Evolutionary conservation across 2,329 filamentous ascomycete genomes (phyloP).

Genomic region (Colletotrichum liriopes): DNA sequence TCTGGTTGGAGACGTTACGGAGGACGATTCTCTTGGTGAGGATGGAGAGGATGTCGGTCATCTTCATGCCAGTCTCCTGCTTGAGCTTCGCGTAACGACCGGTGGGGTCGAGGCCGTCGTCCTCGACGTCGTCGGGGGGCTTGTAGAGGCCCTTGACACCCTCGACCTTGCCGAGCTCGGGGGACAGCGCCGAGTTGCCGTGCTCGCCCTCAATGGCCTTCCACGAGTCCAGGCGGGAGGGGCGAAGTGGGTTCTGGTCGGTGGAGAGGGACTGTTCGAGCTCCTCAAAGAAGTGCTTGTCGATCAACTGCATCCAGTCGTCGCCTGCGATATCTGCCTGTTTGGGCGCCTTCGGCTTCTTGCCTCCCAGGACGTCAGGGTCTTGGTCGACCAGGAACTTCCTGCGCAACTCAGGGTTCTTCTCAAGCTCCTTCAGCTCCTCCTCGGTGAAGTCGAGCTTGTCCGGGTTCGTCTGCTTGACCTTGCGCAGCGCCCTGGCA

Average conservation of each 20-base stretch:
- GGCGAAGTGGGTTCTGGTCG: conserved; percentile 48
- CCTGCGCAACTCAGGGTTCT: conserved; percentile 56
- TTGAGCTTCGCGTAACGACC: conserved; percentile 68
- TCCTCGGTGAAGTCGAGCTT: conserved; percentile 71
- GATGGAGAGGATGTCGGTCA: conserved; percentile 69
- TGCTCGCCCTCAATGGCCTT: conserved; percentile 48
- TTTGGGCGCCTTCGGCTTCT: conserved; percentile 22
- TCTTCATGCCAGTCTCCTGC: conserved; percentile 68
- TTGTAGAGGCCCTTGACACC: conserved; percentile 69
- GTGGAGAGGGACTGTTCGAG: conserved; percentile 46
- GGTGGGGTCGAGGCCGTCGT: conserved; percentile 65
- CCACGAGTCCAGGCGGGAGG: conserved; percentile 54
- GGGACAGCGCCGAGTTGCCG: conserved; percentile 63
- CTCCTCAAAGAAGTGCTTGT: conserved; percentile 47
- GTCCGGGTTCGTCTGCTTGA: conserved; percentile 59
- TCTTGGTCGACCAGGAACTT: conserved; percentile 54
- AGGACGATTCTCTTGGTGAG: conserved; percentile 80
- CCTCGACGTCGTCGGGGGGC: conserved; percentile 63
- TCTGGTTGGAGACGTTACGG: conserved; percentile 90
- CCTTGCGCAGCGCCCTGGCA: conserved; percentile 58
- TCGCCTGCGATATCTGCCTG: neutral
- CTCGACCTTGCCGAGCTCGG: conserved; percentile 66
- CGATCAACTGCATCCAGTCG: conserved; percentile 42
- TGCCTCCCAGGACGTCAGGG: conserved; percentile 17
- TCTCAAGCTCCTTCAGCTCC: conserved; percentile 59